Conservation (phyloP, 73 alveolate species). For the Tetrahymena malaccensis region DNA sequence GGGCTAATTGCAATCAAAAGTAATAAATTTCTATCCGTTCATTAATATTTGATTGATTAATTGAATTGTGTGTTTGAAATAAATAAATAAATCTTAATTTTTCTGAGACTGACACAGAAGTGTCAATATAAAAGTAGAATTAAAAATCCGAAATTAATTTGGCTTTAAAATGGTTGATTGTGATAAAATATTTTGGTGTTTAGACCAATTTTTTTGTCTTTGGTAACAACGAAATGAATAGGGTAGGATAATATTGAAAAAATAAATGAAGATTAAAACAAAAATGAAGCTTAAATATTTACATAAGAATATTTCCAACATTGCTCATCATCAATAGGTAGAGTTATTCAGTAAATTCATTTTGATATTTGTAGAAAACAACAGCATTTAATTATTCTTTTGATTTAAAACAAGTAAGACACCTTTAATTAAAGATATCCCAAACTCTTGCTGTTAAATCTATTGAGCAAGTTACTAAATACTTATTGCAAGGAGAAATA, state of each 20-base stretch:
- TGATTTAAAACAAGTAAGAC: neutral
- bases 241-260: neutral
- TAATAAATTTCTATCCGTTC: neutral
- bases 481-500: constrained; percentile 29
- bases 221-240: too few species aligned
- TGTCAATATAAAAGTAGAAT: neutral
- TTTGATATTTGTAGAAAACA: neutral
- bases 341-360: neutral
- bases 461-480: constrained; percentile 33
- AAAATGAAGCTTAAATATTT: neutral
- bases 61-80: neutral
- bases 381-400: neutral
- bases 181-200: too few species aligned
- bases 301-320: neutral
- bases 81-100: too few species aligned
- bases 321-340: neutral
- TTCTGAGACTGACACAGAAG: neutral
- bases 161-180: neutral
- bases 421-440: constrained; percentile 18
- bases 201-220: too few species aligned
- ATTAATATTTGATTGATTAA: neutral
- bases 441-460: constrained; percentile 32
- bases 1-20: neutral
- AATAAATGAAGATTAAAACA: neutral
- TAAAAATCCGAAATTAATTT: too few species aligned